Percentiles rank a stretch among this genome's conserved stretches.
Conservation (phyloP, 2,329 filamentous ascomycete species). For the Fusarium buharicum region DNA sequence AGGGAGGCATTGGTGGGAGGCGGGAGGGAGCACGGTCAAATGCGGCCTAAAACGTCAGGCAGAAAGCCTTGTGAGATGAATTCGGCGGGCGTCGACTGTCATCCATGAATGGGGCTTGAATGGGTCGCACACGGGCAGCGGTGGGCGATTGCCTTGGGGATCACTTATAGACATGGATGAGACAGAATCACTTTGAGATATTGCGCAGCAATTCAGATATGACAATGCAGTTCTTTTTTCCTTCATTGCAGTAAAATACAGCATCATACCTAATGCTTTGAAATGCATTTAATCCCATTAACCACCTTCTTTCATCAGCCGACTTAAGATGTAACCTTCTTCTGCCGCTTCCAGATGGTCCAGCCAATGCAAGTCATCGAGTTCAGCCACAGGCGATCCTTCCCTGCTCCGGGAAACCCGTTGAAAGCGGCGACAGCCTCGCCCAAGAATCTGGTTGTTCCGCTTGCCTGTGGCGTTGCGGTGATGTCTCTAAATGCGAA, state of each 20-base stretch:
- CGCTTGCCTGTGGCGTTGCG: neutral
- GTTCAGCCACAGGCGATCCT: neutral
- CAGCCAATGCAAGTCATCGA: conserved; percentile 1
- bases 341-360: neutral
- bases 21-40: conserved; percentile 16
- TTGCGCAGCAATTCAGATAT: no score
- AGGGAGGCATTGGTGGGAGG: conserved; percentile 12
- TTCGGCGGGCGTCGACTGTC: conserved; percentile 30
- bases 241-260: no score
- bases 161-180: no score
- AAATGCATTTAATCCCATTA: no score
- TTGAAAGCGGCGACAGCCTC: conserved; percentile 19
- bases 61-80: conserved; percentile 11
- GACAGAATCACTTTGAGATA: no score
- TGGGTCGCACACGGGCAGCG: neutral
- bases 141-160: neutral
- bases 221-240: no score
- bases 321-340: no score
- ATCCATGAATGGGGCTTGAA: conserved; percentile 26
- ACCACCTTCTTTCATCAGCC: no score
- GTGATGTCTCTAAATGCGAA: no score
- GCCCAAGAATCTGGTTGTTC: neutral
- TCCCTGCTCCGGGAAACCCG: conserved; percentile 2
- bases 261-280: no score
- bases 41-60: conserved; percentile 19